A percentile compares a stretch with the other conserved stretches of the same genome.
phyloP scores from a whole-genome alignment of 2,329 filamentous ascomycete genomes.

The Diaporthe sp. region DNA sequence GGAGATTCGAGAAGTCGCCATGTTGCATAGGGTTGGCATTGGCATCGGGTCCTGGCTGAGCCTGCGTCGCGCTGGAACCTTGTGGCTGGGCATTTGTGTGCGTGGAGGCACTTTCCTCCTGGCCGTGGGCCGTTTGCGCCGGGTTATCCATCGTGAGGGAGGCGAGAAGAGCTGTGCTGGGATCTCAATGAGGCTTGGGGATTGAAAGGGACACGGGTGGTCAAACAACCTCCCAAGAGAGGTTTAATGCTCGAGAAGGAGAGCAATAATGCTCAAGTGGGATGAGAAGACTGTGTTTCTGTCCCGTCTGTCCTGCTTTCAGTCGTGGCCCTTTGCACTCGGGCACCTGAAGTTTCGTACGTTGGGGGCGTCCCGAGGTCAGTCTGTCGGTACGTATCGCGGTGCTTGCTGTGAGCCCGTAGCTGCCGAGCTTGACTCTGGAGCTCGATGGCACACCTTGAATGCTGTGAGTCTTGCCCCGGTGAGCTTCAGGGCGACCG shows the following conservation, averaged over 20 bases:
- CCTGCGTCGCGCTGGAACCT: background rate
- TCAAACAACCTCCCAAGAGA: background rate
- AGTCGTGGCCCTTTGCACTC: background rate
- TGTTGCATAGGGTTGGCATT: constrained; percentile 30
- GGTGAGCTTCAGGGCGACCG: constrained; percentile 15
- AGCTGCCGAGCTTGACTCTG: constrained; percentile 11
- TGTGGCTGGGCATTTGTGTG: constrained; percentile 41
- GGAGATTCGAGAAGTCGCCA: constrained; percentile 39
- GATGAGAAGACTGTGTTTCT: background rate
- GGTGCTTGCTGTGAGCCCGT: constrained; percentile 10
- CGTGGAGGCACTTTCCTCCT: constrained; percentile 47
- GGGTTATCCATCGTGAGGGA: constrained; percentile 37
- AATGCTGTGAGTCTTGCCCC: constrained; percentile 11
- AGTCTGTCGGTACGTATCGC: constrained; percentile 24
- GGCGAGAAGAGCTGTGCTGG: constrained; percentile 1
- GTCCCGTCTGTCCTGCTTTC: background rate
- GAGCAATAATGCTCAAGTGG: background rate
- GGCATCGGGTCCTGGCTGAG: constrained; percentile 18
- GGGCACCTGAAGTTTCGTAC: constrained; percentile 22
- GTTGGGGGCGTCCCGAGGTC: background rate
- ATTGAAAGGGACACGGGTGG: background rate
- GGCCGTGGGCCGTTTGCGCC: constrained; percentile 41
- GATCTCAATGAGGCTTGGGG: background rate
- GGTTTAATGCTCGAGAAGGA: background rate
- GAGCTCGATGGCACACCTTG: constrained; percentile 23